Evolutionary conservation across 2,329 filamentous ascomycete genomes (phyloP), one percentile per base, ranked within the genome.

Genomic region (Colletotrichum gloeosporioides): DNA sequence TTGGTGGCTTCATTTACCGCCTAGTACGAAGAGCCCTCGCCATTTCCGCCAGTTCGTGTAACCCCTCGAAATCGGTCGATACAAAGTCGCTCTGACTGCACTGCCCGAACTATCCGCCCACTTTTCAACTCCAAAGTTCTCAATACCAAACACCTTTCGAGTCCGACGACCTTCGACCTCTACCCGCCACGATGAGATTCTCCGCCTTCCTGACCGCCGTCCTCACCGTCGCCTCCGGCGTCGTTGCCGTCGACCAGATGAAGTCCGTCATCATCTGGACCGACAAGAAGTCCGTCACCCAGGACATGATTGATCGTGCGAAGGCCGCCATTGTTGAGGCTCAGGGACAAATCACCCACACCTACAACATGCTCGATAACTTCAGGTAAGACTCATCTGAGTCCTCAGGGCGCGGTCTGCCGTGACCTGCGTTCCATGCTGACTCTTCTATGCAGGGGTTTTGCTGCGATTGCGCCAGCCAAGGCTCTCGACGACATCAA

Each of bases 181-280:
- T 12, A 67, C 27, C 53, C 66, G 62, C 15, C 81, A 89, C 77
- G 73, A 97, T 96, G 95, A 95, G 91, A 86, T 86, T 93, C 80
- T 83, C 87, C 76, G 78, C 88, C 18, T 82, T 90, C 76, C 81
- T 93, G 79, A 82, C 91, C 78, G 85, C 91, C 70, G 84, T 92
- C 67, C 85, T 94, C 57, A 85, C 93, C 70, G 86, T 92, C 77
- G 83, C 92, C 74, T 86, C 94, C 68, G 88, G 92, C 77, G 88
- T 89, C 34, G 83, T 92, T 76, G 92, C 91, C 77, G 89, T 95
- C 80, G 93, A 93, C 73, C 87, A 88, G 77, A 90, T 93, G 82
- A 95, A 95, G 84, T 91, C 92, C 44, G 92, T 98, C 78, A 93
- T 98, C 80, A 89, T 98, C 81, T 95, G 91, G 81, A 98, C 95